Evolutionary conservation across 495 filamentous ascomycete species (phyloP).

Genomic region (Jackrogersella minutella): DNA sequence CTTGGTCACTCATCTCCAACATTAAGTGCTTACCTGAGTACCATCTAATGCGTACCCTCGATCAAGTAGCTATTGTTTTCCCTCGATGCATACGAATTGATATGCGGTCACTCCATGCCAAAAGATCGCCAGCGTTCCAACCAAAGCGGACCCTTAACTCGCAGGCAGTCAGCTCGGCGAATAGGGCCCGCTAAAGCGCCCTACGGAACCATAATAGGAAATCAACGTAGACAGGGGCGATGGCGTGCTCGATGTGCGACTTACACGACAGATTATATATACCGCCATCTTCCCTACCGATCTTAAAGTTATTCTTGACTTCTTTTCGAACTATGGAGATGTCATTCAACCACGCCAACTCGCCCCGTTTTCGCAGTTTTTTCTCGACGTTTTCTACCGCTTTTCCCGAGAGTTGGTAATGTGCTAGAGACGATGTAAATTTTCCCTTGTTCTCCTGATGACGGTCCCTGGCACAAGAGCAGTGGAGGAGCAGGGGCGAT

Average conservation of each 20-base stretch:
- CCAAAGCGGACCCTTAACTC: conserved; percentile 4
- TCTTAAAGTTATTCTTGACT: conserved; percentile 3
- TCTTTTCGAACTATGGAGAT: neutral
- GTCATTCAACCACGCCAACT: neutral
- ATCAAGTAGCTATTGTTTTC: too few relatives aligned
- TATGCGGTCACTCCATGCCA: neutral
- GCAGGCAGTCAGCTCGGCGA: neutral
- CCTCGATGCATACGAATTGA: too few relatives aligned
- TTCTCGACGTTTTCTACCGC: neutral
- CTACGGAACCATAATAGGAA: conserved; percentile 11
- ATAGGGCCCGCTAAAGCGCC: neutral
- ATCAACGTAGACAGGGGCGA: conserved; percentile 26
- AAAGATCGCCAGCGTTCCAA: conserved; percentile 3
- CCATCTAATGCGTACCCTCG: too few relatives aligned
- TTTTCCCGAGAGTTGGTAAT: conserved; percentile 5
- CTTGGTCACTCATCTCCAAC: too few relatives aligned
- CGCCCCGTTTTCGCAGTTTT: conserved; percentile 18
- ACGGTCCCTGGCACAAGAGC: neutral
- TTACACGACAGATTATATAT: conserved; percentile 30
- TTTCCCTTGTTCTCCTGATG: neutral
- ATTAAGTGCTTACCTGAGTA: too few relatives aligned
- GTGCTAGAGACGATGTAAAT: neutral
- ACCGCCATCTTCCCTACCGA: conserved; percentile 14
- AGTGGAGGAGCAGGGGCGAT: neutral
- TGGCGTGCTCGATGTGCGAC: conserved; percentile 34